Conservation (phyloP, 139 green algal genomes). For the Tetradesmus obliquus region DNA sequence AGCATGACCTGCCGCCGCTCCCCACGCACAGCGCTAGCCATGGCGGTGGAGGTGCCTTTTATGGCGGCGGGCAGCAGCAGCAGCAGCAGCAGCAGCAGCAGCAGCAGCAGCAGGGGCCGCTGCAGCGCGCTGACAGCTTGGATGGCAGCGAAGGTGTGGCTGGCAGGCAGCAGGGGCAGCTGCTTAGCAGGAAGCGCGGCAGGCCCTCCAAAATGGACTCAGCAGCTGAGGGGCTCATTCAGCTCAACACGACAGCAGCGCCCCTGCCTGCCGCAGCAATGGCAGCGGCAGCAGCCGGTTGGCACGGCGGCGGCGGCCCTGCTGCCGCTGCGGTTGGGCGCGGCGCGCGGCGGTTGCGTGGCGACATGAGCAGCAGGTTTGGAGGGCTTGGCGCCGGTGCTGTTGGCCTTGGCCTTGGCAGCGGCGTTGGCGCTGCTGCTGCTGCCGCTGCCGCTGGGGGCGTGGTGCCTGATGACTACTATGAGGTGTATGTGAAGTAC, state of each 20-base stretch:
- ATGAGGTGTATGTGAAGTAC: conserved; percentile 12
- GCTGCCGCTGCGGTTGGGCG: not conserved
- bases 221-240: conserved; percentile 15
- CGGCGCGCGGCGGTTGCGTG: not conserved
- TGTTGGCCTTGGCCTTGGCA: not conserved
- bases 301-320: not conserved
- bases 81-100: not conserved
- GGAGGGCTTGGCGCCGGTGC: not conserved
- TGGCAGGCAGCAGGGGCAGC: not conserved
- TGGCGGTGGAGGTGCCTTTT: not conserved
- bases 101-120: not conserved
- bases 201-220: conserved; percentile 3
- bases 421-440: not conserved
- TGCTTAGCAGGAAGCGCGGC: not conserved
- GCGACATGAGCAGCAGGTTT: not conserved
- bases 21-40: not conserved
- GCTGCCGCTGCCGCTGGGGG: not conserved
- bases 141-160: not conserved
- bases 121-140: not conserved
- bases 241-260: not conserved
- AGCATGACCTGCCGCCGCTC: not conserved
- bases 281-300: conserved; percentile 1
- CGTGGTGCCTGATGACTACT: conserved; percentile 19
- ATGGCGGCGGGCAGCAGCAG: not conserved
- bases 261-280: conserved; percentile 5